phyloP scores from a whole-genome alignment of 331 rosid genomes.

The Acacia concinna region DNA sequence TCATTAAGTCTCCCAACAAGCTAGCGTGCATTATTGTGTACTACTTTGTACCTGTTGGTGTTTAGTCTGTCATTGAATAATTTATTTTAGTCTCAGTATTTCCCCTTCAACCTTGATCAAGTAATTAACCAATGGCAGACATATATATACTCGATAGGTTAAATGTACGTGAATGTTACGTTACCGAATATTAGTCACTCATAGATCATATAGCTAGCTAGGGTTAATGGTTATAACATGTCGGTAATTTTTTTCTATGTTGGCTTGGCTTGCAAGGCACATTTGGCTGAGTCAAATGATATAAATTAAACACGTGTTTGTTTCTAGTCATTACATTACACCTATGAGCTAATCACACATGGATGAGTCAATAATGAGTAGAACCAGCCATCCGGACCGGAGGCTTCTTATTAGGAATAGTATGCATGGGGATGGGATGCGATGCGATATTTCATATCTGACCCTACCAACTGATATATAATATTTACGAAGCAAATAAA shows the following conservation, averaged over 20 bases:
- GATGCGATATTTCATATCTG: too few relatives aligned
- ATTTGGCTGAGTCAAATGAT: neutral
- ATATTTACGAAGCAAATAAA: neutral
- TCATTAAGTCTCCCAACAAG: neutral
- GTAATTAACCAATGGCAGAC: neutral
- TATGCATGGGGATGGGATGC: neutral
- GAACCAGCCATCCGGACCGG: neutral
- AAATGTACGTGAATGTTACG: neutral
- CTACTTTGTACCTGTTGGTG: neutral
- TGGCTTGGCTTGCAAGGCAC: slow-evolving; percentile 39
- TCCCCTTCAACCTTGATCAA: neutral
- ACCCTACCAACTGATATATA: neutral
- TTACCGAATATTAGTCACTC: neutral
- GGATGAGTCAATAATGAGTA: neutral
- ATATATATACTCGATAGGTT: neutral
- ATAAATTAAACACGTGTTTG: too few relatives aligned
- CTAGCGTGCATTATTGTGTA: neutral
- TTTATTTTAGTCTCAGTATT: neutral
- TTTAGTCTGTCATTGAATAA: neutral
- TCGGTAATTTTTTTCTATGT: neutral
- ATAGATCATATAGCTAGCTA: too few relatives aligned
- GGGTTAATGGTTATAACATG: slow-evolving; percentile 6
- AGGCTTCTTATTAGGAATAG: neutral
- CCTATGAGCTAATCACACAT: neutral
- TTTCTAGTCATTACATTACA: slow-evolving; percentile 31